These are phyloP conservation scores for Rhodomyrtus psidioides DNA, from an alignment of 441 rosid species.

Conservation along the genomic window DNA sequence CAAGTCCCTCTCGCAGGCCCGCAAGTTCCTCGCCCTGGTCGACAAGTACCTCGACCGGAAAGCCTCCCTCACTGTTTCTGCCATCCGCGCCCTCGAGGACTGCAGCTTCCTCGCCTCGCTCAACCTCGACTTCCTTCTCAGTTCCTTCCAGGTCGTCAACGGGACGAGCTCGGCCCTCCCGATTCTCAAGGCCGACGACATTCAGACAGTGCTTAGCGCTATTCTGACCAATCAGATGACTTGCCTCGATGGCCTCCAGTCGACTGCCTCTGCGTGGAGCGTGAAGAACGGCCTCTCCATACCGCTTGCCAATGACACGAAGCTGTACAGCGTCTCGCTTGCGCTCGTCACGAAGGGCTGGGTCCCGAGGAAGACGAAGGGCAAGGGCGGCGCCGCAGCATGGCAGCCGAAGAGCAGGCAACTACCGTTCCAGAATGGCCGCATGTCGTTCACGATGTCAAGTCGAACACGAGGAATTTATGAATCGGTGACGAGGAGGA, in stretches of 20 bases:
- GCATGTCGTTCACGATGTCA: constrained; percentile 52
- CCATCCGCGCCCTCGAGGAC: constrained; percentile 65
- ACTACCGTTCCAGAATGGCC: constrained; percentile 31
- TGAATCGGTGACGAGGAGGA: constrained; percentile 44
- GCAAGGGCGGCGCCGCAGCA: neutral
- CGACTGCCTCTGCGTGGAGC: constrained; percentile 40
- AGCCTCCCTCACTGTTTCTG: neutral
- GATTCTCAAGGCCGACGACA: constrained; percentile 39
- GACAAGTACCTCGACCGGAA: neutral
- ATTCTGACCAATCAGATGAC: constrained; percentile 53
- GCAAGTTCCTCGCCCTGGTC: neutral
- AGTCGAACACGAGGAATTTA: constrained; percentile 29
- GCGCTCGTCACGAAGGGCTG: constrained; percentile 67
- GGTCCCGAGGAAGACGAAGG: constrained; percentile 36
- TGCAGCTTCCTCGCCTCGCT: constrained; percentile 45
- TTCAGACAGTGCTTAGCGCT: constrained; percentile 51
- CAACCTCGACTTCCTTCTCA: constrained; percentile 50
- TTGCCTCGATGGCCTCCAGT: constrained; percentile 45
- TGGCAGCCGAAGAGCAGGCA: constrained; percentile 21
- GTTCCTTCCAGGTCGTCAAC: constrained; percentile 34
- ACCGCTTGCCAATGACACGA: constrained; percentile 57
- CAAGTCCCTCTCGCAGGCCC: constrained; percentile 1
- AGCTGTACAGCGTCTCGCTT: constrained; percentile 65
- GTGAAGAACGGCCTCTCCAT: constrained; percentile 32
- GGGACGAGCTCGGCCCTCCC: constrained; percentile 23